phyloP scores from a whole-genome alignment of 345 rosid genomes.

The Rhizophora apiculata region DNA sequence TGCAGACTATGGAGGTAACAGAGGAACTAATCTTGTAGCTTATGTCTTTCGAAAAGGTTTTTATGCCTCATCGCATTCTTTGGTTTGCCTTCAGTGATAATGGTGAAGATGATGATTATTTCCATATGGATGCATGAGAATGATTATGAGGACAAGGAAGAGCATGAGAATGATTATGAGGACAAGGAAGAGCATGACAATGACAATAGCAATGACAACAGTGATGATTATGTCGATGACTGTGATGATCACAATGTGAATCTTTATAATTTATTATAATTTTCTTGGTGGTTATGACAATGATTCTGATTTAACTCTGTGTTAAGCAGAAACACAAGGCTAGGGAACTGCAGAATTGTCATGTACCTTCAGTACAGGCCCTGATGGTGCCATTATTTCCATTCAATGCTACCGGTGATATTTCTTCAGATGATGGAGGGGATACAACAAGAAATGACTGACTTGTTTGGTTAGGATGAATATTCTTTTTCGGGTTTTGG shows the following conservation, averaged over 20 bases:
- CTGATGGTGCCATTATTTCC: slow-evolving; percentile 47
- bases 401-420: slow-evolving; percentile 41
- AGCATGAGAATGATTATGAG: slow-evolving; percentile 3
- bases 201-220: background rate
- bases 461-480: slow-evolving; percentile 31
- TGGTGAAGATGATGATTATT: slow-evolving; percentile 9
- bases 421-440: slow-evolving; percentile 39
- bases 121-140: slow-evolving; percentile 19
- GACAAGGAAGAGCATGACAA: slow-evolving; percentile 17
- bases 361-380: slow-evolving; percentile 34
- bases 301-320: slow-evolving; percentile 40
- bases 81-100: slow-evolving; percentile 26
- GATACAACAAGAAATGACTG: slow-evolving; percentile 36
- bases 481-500: background rate
- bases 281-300: slow-evolving; percentile 16
- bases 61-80: slow-evolving; percentile 20
- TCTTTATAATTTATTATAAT: background rate
- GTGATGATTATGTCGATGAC: slow-evolving; percentile 7
- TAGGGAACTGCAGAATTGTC: slow-evolving; percentile 42
- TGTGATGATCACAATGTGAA: background rate
- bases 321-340: slow-evolving; percentile 55
- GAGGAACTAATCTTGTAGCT: slow-evolving; percentile 44
- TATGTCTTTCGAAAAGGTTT: slow-evolving; percentile 48
- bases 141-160: background rate
- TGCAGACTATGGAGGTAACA: slow-evolving; percentile 18